Evolutionary conservation across 2,329 filamentous ascomycete species (phyloP).

Genomic region (Endoconidiophora polonica): DNA sequence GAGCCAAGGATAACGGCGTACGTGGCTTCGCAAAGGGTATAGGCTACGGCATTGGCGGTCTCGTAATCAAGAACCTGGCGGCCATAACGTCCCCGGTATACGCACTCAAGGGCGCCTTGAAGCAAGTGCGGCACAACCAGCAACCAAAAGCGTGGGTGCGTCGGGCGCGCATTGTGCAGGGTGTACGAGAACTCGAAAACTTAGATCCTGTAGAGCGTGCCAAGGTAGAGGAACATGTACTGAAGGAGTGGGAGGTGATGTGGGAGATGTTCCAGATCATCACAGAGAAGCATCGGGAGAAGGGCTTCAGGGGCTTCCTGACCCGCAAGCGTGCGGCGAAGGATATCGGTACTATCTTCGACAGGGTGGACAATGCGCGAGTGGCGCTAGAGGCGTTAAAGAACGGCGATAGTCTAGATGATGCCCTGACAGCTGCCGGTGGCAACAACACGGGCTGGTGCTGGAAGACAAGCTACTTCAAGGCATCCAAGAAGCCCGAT

Average conservation of each 20-base stretch:
- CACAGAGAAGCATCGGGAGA: slow-evolving; percentile 19
- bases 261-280: slow-evolving; percentile 25
- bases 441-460: slow-evolving; percentile 1
- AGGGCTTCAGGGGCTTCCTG: slow-evolving; percentile 16
- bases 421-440: slow-evolving; percentile 12
- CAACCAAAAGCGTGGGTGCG: slow-evolving; percentile 38
- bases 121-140: slow-evolving; percentile 37
- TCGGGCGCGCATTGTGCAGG: slow-evolving; percentile 41
- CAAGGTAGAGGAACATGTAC: slow-evolving; percentile 19
- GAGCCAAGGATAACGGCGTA: slow-evolving; percentile 36
- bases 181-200: slow-evolving; percentile 27
- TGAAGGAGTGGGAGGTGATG: slow-evolving; percentile 27
- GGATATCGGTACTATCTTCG: slow-evolving; percentile 26
- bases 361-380: slow-evolving; percentile 31
- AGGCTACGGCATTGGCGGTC: slow-evolving; percentile 45
- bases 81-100: slow-evolving; percentile 45
- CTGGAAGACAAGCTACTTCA: slow-evolving; percentile 12
- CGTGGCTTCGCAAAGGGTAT: slow-evolving; percentile 34
- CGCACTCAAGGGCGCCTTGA: slow-evolving; percentile 45
- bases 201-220: slow-evolving; percentile 21
- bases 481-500: neutral
- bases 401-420: slow-evolving; percentile 24
- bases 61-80: slow-evolving; percentile 47
- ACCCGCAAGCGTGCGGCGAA: slow-evolving; percentile 21
- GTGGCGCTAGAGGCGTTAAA: slow-evolving; percentile 28